phyloP scores from a whole-genome alignment of 2,329 filamentous ascomycete species.

The Trichoderma hamatum region DNA sequence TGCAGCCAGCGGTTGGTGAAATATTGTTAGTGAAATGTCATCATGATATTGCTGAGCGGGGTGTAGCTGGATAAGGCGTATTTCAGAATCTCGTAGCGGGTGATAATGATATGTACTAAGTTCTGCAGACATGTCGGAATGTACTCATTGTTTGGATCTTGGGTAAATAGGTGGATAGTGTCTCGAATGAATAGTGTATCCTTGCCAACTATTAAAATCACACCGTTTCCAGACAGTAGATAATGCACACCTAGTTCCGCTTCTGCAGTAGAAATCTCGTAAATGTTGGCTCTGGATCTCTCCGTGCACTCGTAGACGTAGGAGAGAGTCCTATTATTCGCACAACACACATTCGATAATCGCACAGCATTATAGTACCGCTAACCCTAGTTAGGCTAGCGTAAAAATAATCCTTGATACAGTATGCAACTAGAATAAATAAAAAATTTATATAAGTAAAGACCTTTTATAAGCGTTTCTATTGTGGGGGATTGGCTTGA shows the following conservation, averaged over 20 bases:
- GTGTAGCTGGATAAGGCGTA: neutral
- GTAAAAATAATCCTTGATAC: too few relatives aligned
- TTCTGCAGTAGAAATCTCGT: neutral
- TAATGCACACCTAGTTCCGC: neutral
- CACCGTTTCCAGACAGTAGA: neutral
- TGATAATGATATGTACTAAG: neutral
- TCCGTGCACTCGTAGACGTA: neutral
- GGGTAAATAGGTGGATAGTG: neutral
- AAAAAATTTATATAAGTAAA: too few relatives aligned
- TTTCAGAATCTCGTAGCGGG: neutral
- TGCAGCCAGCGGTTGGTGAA: neutral
- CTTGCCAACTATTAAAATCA: neutral
- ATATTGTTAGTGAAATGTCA: neutral
- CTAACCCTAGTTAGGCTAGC: too few relatives aligned
- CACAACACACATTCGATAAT: too few relatives aligned
- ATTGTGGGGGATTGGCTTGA: neutral
- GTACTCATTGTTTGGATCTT: neutral
- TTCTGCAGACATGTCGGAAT: neutral
- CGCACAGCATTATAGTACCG: too few relatives aligned
- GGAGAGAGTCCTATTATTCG: too few relatives aligned
- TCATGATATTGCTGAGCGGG: neutral
- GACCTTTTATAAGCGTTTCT: too few relatives aligned
- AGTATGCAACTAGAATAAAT: too few relatives aligned
- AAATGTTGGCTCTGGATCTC: neutral
- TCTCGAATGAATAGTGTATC: neutral